Conservation (phyloP, 257 asterid genomes). For the Petrea volubilis region DNA sequence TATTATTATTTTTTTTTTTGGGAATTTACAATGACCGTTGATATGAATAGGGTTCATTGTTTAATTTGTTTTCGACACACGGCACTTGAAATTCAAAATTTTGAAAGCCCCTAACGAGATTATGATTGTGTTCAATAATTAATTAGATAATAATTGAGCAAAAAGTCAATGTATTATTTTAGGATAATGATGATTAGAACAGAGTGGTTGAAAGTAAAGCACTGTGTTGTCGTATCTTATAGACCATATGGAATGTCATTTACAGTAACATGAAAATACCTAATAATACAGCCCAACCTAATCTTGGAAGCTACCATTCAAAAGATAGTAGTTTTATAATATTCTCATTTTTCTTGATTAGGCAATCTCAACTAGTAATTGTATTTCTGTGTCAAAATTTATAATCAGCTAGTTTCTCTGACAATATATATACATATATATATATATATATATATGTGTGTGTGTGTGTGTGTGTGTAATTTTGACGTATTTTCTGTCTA, state of each 20-base stretch:
- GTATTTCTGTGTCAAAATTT: constrained; percentile 8
- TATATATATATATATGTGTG: too few relatives aligned
- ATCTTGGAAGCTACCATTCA: constrained; percentile 27
- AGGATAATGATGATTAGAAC: constrained; percentile 12
- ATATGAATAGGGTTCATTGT: neutral
- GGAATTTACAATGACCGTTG: constrained; percentile 45
- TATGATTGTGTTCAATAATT: neutral
- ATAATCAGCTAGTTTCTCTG: neutral
- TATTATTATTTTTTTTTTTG: neutral
- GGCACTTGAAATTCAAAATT: constrained; percentile 19
- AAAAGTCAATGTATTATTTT: constrained; percentile 21
- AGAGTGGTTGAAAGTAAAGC: constrained; percentile 21
- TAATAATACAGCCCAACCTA: constrained; percentile 3
- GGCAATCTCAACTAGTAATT: neutral
- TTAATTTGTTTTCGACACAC: neutral
- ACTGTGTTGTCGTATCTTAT: constrained; percentile 22
- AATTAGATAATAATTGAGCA: neutral
- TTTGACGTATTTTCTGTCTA: constrained; percentile 1
- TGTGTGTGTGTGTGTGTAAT: too few relatives aligned
- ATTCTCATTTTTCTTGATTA: constrained; percentile 3
- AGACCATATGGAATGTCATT: constrained; percentile 17
- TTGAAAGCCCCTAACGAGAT: constrained; percentile 9
- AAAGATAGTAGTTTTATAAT: constrained; percentile 4
- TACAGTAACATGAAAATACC: neutral
- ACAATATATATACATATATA: too few relatives aligned